Conservation (phyloP, 768 basidiomycete species). For the Termitomyces sp. region DNA sequence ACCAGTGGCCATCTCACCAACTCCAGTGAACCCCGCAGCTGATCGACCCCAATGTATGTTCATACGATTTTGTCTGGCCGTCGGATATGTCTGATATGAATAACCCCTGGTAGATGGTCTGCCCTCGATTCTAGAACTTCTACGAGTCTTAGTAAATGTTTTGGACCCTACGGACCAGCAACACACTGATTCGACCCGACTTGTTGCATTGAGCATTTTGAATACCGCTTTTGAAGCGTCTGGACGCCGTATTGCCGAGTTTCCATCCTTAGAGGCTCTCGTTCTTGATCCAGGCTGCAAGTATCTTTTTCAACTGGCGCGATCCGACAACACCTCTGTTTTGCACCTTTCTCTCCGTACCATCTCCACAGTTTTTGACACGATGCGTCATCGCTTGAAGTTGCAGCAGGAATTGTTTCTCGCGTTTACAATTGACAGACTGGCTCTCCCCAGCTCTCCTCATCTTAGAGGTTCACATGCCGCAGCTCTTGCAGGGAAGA, state of each 20-base stretch:
- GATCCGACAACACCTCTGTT: conserved; percentile 80
- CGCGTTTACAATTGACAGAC: conserved; percentile 88
- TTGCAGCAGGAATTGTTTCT: conserved; percentile 94
- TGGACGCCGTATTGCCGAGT: conserved; percentile 69
- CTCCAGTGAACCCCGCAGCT: conserved; percentile 20
- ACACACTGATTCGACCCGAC: conserved; percentile 93
- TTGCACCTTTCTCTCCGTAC: conserved; percentile 79
- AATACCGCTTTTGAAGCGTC: conserved; percentile 86
- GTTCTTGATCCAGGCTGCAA: conserved; percentile 91
- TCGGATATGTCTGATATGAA: background rate
- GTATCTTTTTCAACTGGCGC: conserved; percentile 93
- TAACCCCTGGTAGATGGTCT: conserved; percentile 61
- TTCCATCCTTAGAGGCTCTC: conserved; percentile 71
- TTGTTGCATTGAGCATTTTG: conserved; percentile 82
- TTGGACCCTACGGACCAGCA: conserved; percentile 92
- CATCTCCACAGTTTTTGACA: conserved; percentile 83
- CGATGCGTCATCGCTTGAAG: conserved; percentile 82
- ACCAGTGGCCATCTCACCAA: conserved; percentile 8
- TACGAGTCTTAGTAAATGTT: conserved; percentile 92
- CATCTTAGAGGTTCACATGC: conserved; percentile 21
- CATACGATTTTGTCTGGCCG: background rate
- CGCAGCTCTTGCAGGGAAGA: conserved; percentile 23
- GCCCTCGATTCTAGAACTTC: conserved; percentile 86
- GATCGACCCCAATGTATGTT: conserved; percentile 40
- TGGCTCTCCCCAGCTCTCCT: conserved; percentile 51